Evolutionary conservation across 2,329 filamentous ascomycete genomes (phyloP).

Genomic region (Xylaria multiplex): DNA sequence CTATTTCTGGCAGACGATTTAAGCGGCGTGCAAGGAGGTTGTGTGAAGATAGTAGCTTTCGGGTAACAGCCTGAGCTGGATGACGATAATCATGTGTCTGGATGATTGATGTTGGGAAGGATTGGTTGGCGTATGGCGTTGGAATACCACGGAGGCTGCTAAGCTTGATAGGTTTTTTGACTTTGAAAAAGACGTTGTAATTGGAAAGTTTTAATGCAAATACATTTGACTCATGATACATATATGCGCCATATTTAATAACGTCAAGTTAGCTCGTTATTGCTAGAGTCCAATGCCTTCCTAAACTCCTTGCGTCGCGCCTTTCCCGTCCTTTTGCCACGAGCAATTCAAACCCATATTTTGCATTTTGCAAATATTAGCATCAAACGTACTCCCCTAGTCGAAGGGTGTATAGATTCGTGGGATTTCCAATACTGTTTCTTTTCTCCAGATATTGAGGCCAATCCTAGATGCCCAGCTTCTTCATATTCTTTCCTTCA

Average conservation of each 20-base stretch:
- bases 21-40: constrained; percentile 39
- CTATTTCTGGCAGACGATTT: constrained; percentile 93
- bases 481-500: constrained; percentile 37
- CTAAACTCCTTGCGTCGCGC: constrained; percentile 15
- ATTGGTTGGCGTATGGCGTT: constrained; percentile 42
- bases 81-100: constrained; percentile 15
- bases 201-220: not conserved
- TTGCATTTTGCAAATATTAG: not conserved
- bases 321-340: constrained; percentile 14
- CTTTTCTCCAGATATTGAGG: not conserved
- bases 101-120: constrained; percentile 27
- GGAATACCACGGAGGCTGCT: constrained; percentile 37
- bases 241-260: not conserved
- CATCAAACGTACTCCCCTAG: not conserved
- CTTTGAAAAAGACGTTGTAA: not conserved
- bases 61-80: constrained; percentile 3
- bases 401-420: not conserved
- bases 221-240: constrained; percentile 16
- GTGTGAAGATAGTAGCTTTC: constrained; percentile 1
- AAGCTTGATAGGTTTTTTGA: constrained; percentile 13
- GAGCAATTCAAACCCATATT: not conserved
- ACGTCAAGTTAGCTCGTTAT: not conserved
- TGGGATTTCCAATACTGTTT: not conserved
- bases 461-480: constrained; percentile 18
- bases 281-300: constrained; percentile 1